These are phyloP conservation scores for Pestalotiopsis sp. DNA, from an alignment of 2,329 filamentous ascomycete species.

Conservation along the genomic window DNA sequence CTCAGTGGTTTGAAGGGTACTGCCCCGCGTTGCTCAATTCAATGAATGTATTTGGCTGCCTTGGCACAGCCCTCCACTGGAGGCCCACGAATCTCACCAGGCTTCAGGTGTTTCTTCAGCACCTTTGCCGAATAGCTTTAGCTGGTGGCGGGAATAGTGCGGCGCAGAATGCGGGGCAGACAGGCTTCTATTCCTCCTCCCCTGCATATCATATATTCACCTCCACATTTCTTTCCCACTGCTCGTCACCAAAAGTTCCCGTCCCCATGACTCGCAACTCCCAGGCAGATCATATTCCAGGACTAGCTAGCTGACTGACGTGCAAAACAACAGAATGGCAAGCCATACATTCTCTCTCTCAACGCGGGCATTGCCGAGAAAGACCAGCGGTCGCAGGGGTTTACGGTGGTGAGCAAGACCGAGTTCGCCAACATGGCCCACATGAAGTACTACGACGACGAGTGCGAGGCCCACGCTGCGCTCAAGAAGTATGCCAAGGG, in stretches of 20 bases:
- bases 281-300: not conserved
- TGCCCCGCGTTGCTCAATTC: too few relatives aligned
- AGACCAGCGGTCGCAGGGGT: constrained; percentile 56
- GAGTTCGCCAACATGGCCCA: constrained; percentile 57
- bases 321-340: constrained; percentile 60
- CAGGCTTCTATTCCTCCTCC: not conserved
- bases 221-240: not conserved
- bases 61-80: not conserved
- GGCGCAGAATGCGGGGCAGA: not conserved
- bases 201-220: not conserved
- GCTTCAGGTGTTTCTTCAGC: not conserved
- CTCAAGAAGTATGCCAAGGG: constrained; percentile 21
- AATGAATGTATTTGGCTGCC: not conserved
- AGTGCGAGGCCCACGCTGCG: constrained; percentile 22
- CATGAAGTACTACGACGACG: constrained; percentile 60
- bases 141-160: not conserved
- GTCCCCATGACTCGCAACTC: not conserved
- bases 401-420: constrained; percentile 55
- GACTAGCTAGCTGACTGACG: not conserved
- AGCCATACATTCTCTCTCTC: constrained; percentile 68
- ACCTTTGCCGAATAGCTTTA: not conserved
- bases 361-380: constrained; percentile 51
- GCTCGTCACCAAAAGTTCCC: not conserved
- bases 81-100: not conserved
- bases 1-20: too few relatives aligned